Conservation (phyloP, 164 flowering plant species). For the Sedum album region DNA sequence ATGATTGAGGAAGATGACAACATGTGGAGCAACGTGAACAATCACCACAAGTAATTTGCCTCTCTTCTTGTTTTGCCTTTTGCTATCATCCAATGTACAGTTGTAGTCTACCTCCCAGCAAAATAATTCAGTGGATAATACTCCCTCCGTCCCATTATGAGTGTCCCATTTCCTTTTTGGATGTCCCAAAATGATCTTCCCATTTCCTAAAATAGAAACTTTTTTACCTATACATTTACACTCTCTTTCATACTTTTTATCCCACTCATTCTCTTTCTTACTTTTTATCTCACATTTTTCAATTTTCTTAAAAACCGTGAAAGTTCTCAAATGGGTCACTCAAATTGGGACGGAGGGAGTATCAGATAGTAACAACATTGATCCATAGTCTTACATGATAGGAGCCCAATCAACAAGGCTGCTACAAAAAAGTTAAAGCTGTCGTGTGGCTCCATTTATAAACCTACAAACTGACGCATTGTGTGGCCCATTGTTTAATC, state of each 20-base stretch:
- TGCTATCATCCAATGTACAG: neutral
- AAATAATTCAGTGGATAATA: constrained; percentile 7
- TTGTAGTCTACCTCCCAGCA: neutral
- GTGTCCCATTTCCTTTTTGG: no score
- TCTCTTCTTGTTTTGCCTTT: no score
- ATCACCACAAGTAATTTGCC: neutral
- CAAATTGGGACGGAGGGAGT: no score
- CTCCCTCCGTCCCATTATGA: no score
- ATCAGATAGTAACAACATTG: neutral
- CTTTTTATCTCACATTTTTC: no score
- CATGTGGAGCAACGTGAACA: constrained; percentile 3
- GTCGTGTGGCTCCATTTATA: neutral
- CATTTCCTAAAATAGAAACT: no score
- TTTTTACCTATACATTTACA: no score
- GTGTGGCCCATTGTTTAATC: neutral
- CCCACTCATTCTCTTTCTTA: no score
- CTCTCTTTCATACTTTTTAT: no score
- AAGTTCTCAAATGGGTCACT: no score
- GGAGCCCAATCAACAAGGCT: constrained; percentile 1
- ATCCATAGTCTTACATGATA: neutral
- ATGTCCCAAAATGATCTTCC: no score
- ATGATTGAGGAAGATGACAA: neutral
- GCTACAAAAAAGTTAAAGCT: constrained; percentile 2
- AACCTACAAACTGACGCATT: neutral
- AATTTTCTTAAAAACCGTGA: no score